A percentile compares a stretch with the other conserved stretches of the same genome.
Conservation (phyloP, 1,284 basidiomycete genomes). For the Thecaphora thlaspeos region DNA sequence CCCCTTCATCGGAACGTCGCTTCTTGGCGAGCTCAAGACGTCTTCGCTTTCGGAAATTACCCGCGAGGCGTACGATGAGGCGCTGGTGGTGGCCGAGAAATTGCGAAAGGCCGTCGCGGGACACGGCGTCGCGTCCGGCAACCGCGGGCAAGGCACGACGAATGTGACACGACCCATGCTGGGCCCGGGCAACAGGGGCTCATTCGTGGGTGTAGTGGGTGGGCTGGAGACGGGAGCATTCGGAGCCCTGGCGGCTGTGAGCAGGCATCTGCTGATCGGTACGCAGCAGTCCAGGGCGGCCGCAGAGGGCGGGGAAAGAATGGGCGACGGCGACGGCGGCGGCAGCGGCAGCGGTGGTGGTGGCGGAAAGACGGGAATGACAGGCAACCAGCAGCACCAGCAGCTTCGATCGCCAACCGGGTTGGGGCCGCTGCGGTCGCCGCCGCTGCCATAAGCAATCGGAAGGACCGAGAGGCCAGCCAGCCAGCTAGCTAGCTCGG, state of each 20-base stretch:
- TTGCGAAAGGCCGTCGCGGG: neutral
- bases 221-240: conserved; percentile 43
- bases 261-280: conserved; percentile 26
- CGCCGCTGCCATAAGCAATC: neutral
- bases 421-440: neutral
- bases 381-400: neutral
- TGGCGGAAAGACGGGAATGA: neutral
- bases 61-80: conserved; percentile 27
- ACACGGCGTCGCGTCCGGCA: neutral
- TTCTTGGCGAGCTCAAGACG: conserved; percentile 68
- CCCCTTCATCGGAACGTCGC: conserved; percentile 87
- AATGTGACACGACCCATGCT: conserved; percentile 9
- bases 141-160: neutral
- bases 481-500: too few species aligned
- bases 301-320: neutral
- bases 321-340: neutral
- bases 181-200: conserved; percentile 26
- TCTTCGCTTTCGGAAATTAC: conserved; percentile 22
- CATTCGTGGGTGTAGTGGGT: conserved; percentile 42
- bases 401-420: neutral
- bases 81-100: conserved; percentile 6
- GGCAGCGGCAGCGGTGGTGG: neutral
- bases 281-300: neutral
- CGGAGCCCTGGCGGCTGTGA: conserved; percentile 38
- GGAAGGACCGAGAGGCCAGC: too few species aligned